These are phyloP conservation scores for Alternaria tenuissima DNA, from an alignment of 2,329 filamentous ascomycete species.

Conservation along the genomic window DNA sequence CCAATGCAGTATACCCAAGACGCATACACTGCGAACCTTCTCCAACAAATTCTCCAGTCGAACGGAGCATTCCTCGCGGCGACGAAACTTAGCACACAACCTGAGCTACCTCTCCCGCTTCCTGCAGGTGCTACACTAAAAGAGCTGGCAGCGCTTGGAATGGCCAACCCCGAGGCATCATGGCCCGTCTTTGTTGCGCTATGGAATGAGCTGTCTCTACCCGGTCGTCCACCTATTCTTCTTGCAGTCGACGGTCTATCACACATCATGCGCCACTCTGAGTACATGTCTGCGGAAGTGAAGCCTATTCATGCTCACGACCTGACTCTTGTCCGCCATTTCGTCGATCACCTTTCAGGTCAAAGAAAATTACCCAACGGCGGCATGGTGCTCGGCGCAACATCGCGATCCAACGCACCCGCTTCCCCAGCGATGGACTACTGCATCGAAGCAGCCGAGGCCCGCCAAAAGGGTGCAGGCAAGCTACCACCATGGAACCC, in stretches of 20 bases:
- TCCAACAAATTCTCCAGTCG: conserved; percentile 75
- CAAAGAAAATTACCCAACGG: conserved; percentile 69
- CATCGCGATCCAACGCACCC: conserved; percentile 74
- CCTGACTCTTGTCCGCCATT: conserved; percentile 76
- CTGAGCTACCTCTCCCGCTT: conserved; percentile 67
- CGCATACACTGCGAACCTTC: conserved; percentile 75
- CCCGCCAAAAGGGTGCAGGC: conserved; percentile 49
- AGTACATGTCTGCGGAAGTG: conserved; percentile 76
- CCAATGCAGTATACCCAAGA: conserved; percentile 76
- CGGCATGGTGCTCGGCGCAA: conserved; percentile 79
- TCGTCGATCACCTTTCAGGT: conserved; percentile 71
- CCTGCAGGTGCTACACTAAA: conserved; percentile 69
- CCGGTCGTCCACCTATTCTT: conserved; percentile 70
- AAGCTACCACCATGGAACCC: conserved; percentile 57
- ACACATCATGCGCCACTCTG: conserved; percentile 80
- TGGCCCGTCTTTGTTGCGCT: conserved; percentile 83
- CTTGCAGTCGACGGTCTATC: conserved; percentile 80
- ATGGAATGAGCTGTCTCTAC: conserved; percentile 77
- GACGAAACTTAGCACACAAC: conserved; percentile 60
- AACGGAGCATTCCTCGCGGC: conserved; percentile 71
- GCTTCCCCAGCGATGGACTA: conserved; percentile 72
- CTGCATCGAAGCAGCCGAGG: conserved; percentile 63
- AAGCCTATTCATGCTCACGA: conserved; percentile 86
- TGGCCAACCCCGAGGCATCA: conserved; percentile 77
- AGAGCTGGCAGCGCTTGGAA: conserved; percentile 72